Base-by-base conservation (phyloP, 306 rosid species). In the Lathyrus tuberosus region DNA sequence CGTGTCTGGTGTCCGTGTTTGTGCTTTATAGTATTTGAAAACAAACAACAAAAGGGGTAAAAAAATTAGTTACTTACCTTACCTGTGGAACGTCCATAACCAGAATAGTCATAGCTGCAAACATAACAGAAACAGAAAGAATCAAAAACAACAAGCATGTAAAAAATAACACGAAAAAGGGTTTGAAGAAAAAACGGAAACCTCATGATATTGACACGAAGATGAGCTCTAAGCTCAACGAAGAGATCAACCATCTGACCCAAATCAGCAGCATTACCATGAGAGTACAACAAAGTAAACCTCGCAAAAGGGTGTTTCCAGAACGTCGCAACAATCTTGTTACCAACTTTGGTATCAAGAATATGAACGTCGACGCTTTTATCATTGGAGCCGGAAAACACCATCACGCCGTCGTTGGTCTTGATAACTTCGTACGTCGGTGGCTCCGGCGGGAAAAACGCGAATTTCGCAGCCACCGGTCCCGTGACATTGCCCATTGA, bases 371-470 rank as follows among this genome's bases (percentile, higher is more conserved):
- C 88, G 58, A 89, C 72, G 72, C 85, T 91, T 76, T 79, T 84
- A 33, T 91, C 99, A 9, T 89, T 86, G 20, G 95, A 62, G 17
- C 96, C 96, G 7, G 99, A 82, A 72, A 95, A 62, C 17, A 82
- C 79, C 18, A 83, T 49, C 64, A 75, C 80, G 5, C 94, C 99
- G 7, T 83, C 91, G 2, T 82, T 81, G 13, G 78, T 87, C 10
- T 71, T 74, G 71, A 0, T 61, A 49, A 95, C 89, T 46, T 81
- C 88, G 60, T 95, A 95, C 0, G 97, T 95, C 2, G 99, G 88
- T 22, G 99, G 99, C 79, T 91, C 97, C 30, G 99, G 99, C 72
- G 99, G 99, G 79, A 95, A 95, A 69, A 95, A 95, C 4, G 99
- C 99, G 73, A 95, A 89, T 73, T 87, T 91, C 1, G 99, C 97